phyloP scores from a whole-genome alignment of 75 land plant genomes.

The Gnetum montanum region DNA sequence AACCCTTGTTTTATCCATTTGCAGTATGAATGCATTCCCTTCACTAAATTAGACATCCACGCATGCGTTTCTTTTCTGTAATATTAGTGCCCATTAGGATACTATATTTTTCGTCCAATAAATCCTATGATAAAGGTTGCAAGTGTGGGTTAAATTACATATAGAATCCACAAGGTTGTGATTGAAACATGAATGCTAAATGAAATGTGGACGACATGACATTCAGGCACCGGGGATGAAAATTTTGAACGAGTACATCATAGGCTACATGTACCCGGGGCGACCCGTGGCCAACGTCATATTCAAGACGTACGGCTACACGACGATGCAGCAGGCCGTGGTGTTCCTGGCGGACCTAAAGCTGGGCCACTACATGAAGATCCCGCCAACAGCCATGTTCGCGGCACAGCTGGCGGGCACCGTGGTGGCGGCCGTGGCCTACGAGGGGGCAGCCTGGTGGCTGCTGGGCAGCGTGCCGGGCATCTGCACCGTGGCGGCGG shows the following conservation, averaged over 20 bases:
- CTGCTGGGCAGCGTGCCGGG: conserved; percentile 16
- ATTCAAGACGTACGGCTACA: conserved; percentile 39
- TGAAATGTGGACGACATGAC: background rate
- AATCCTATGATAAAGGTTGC: background rate
- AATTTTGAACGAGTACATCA: conserved; percentile 27
- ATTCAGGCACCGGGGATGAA: conserved; percentile 33
- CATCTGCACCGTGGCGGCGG: conserved; percentile 14
- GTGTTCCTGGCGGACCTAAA: conserved; percentile 27
- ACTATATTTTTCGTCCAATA: background rate
- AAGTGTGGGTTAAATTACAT: no score
- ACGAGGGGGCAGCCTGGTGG: conserved; percentile 36
- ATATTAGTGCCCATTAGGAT: background rate
- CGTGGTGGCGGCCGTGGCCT: conserved; percentile 27
- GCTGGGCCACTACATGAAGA: conserved; percentile 54
- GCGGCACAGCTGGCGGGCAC: conserved; percentile 24
- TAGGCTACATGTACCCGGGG: conserved; percentile 38
- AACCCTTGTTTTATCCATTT: no score
- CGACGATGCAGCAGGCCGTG: conserved; percentile 32
- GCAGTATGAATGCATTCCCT: no score
- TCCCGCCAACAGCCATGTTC: conserved; percentile 46
- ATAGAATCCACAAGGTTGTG: background rate
- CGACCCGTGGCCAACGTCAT: conserved; percentile 35
- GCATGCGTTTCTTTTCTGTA: background rate
- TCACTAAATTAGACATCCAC: background rate
- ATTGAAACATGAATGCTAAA: background rate